Evolutionary conservation across 371 early-diverging fungal species (phyloP).

Genomic region (Rhizopus microsporus): DNA sequence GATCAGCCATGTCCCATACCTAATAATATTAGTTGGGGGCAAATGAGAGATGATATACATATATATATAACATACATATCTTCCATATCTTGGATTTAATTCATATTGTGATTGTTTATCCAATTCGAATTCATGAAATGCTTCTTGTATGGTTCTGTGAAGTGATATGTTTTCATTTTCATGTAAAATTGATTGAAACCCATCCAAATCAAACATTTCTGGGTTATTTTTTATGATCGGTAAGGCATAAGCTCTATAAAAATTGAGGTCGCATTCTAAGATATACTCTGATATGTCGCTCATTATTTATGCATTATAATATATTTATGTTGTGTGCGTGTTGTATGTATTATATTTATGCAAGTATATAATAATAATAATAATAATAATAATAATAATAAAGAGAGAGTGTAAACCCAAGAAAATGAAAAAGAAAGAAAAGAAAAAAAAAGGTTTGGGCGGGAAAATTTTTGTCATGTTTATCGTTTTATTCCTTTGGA

Average conservation of each 20-base stretch:
- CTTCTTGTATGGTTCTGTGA: slow-evolving; percentile 25
- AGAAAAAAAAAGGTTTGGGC: background rate
- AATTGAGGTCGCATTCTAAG: slow-evolving; percentile 36
- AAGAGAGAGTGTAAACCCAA: slow-evolving; percentile 2
- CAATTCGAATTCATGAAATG: slow-evolving; percentile 24
- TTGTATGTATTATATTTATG: slow-evolving; percentile 1
- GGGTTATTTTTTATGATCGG: slow-evolving; percentile 31
- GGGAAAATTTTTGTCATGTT: slow-evolving; percentile 1
- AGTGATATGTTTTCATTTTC: slow-evolving; percentile 15
- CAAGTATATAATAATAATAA: slow-evolving; percentile 6
- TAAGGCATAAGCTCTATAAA: slow-evolving; percentile 40
- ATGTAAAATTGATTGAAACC: slow-evolving; percentile 25
- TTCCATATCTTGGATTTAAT: slow-evolving; percentile 43
- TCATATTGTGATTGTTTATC: slow-evolving; percentile 43
- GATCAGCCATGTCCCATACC: slow-evolving; percentile 51
- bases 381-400: slow-evolving; percentile 6
- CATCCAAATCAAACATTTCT: slow-evolving; percentile 36
- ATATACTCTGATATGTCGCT: slow-evolving; percentile 30
- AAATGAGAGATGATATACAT: too few species aligned
- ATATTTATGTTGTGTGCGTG: background rate
- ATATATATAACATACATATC: slow-evolving; percentile 32
- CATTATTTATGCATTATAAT: background rate
- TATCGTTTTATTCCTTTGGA: background rate
- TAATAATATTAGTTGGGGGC: slow-evolving; percentile 12
- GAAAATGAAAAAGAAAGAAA: slow-evolving; percentile 1